Conservation (phyloP, 306 rosid genomes). For the Fragaria vesca region DNA sequence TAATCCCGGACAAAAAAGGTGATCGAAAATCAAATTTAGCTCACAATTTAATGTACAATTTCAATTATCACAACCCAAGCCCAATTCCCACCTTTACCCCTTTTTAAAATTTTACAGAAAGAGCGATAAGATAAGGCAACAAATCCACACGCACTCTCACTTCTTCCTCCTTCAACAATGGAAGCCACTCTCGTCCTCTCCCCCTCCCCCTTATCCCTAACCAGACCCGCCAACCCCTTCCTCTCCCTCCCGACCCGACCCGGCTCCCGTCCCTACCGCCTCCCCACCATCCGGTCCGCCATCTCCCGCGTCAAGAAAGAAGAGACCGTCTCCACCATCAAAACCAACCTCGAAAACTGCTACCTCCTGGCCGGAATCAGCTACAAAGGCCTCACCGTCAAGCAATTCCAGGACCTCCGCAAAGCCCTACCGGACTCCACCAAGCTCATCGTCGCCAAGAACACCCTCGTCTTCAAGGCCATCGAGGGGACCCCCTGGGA, state of each 20-base stretch:
- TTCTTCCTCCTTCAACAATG: conserved; percentile 32
- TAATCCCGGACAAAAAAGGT: too few species aligned
- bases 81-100: too few species aligned
- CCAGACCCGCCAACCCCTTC: conserved; percentile 32
- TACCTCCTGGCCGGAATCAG: conserved; percentile 75
- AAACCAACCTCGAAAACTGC: conserved; percentile 67
- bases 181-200: conserved; percentile 12
- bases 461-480: conserved; percentile 84
- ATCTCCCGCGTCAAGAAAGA: conserved; percentile 80
- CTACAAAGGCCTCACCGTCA: conserved; percentile 88
- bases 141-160: background rate
- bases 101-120: too few species aligned
- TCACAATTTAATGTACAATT: too few species aligned
- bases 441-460: conserved; percentile 78
- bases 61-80: too few species aligned
- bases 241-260: conserved; percentile 35
- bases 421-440: conserved; percentile 64
- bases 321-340: conserved; percentile 67
- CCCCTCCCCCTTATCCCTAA: conserved; percentile 36
- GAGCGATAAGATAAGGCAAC: conserved; percentile 27
- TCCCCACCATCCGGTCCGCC: conserved; percentile 57
- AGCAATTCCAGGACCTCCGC: conserved; percentile 85
- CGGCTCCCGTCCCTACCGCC: conserved; percentile 17
- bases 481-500: conserved; percentile 83
- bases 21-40: too few species aligned